Base-by-base conservation (phyloP, 371 early-diverging fungal species). In the Rhizopus stolonifer region DNA sequence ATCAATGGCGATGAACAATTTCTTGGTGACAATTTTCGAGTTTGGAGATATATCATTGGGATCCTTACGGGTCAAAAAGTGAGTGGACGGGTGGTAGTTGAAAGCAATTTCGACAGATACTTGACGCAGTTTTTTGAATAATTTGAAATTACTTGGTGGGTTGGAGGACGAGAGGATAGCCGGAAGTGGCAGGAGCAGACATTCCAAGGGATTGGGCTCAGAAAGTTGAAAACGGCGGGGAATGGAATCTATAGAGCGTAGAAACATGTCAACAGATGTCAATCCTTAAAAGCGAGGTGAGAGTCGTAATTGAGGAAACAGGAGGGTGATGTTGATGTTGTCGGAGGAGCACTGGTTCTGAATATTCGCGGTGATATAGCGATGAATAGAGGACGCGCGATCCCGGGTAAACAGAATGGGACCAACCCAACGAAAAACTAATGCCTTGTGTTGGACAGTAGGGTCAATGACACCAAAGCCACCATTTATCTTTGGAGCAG, bases 401-500 rank as follows among this genome's bases (percentile, higher is more conserved):
- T n/a, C 2, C 9, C n/a, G 1, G 2, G 5, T 24, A 25, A 26
- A 45, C 23, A 46, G 39, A 1, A 47, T 11, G 14, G 54, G 21
- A 11, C 10, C 29, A 11, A 54, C 15, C 54, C 54, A 54, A 15
- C 47, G 17, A 24, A 46, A 43, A 9, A 31, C 24, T 4, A 51
- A 39, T 11, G 43, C 43, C 8, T 8, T n/a, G 40, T 51, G 52
- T 19, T 51, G 52, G 1, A 51, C n/a, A 17, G 11, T 4, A 14
- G 42, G 52, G 18, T 51, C 52, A 8, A 51, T 24, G 13, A 51
- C 15, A 9, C 31, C 43, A 10, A 29, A 18, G 2, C 52, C 52
- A 10, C 43, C 52, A 11, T 9, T 6, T 22, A 40, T 38, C 15
- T 15, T 23, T 4, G 18, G 40, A 17, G 26, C n/a, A 26, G 18